These are phyloP conservation scores for Larix kaempferi DNA, from an alignment of 75 land plant genomes.

Conservation along the genomic window DNA sequence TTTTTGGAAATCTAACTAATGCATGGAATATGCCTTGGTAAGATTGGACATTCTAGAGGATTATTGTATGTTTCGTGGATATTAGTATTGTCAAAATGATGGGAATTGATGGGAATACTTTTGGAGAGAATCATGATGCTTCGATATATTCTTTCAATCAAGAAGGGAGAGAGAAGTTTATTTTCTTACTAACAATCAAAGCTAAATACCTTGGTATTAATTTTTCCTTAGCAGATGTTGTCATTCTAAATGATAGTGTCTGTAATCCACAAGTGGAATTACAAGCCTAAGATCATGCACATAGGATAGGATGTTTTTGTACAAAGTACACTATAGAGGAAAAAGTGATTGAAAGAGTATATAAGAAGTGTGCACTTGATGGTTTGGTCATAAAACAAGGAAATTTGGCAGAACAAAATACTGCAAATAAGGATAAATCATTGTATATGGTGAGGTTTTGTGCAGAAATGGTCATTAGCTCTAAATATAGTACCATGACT, in stretches of 20 bases:
- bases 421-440: conserved; percentile 97
- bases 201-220: conserved; percentile 49
- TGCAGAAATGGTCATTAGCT: conserved; percentile 99
- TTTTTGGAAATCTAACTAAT: no score
- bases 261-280: conserved; percentile 56
- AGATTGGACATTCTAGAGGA: no score
- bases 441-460: conserved; percentile 99
- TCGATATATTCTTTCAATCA: no score
- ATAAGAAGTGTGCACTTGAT: not conserved
- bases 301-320: conserved; percentile 36
- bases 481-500: conserved; percentile 97
- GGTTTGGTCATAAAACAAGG: not conserved
- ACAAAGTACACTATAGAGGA: conserved; percentile 39
- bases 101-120: no score
- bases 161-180: not conserved
- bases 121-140: no score
- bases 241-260: conserved; percentile 40
- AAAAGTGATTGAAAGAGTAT: not conserved
- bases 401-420: no score
- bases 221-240: conserved; percentile 36
- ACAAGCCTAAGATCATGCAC: conserved; percentile 49
- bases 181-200: conserved; percentile 26
- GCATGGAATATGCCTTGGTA: no score
- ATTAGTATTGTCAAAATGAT: no score
- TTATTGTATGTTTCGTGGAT: no score